These are phyloP conservation scores for Anaeramoeba ignava DNA, from an alignment of 78 protist species.

Conservation along the genomic window DNA sequence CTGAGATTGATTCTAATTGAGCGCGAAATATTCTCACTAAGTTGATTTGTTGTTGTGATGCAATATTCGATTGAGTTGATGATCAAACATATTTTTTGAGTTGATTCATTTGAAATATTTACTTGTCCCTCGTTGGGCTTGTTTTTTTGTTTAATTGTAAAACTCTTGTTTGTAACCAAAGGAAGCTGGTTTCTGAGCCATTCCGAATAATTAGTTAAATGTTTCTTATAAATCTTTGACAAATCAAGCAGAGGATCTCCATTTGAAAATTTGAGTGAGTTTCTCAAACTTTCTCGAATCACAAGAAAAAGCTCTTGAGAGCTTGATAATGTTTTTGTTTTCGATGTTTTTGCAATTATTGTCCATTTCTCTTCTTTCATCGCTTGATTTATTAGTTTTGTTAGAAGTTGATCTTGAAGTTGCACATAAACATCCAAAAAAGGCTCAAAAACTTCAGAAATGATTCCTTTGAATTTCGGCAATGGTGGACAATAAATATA, in stretches of 20 bases:
- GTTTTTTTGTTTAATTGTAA: no score
- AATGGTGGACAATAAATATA: no score
- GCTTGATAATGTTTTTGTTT: not conserved
- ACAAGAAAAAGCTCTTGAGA: conserved; percentile 8
- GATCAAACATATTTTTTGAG: not conserved
- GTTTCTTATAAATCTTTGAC: not conserved
- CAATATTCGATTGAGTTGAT: conserved; percentile 13
- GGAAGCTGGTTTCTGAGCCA: not conserved
- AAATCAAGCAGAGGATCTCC: no score
- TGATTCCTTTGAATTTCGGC: no score
- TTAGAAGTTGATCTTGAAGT: not conserved
- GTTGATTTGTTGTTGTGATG: not conserved
- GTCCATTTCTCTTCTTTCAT: not conserved
- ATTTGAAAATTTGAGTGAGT: not conserved
- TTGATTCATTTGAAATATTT: not conserved
- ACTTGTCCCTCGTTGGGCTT: not conserved
- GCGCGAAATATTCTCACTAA: not conserved
- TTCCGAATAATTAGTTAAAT: not conserved
- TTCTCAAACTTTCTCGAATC: not conserved
- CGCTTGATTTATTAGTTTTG: not conserved
- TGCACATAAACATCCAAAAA: conserved; percentile 14
- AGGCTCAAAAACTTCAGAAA: conserved; percentile 3
- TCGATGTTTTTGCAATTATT: not conserved
- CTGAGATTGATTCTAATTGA: no score
- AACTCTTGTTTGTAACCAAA: no score